Evolutionary conservation across 2,329 filamentous ascomycete genomes (phyloP).

Genomic region (Fusarium albosuccineum): DNA sequence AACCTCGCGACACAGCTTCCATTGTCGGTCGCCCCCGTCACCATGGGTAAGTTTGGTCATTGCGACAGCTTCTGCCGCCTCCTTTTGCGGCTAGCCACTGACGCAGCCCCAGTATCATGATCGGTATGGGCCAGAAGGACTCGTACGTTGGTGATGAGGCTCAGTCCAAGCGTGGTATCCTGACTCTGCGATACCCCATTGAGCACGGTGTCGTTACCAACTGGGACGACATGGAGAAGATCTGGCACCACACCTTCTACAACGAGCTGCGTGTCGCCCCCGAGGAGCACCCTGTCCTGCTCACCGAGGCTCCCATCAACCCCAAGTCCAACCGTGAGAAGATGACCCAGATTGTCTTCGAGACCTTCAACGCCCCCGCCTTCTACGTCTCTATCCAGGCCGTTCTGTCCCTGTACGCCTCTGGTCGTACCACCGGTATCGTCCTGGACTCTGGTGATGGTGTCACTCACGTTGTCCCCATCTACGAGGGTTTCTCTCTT

Average conservation of each 20-base stretch:
- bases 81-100: conserved; percentile 31
- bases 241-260: conserved; percentile 99
- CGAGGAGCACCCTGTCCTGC: conserved; percentile 99
- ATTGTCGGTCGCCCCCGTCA: conserved; percentile 99
- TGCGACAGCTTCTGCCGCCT: conserved; percentile 22
- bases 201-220: conserved; percentile 99
- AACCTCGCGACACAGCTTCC: conserved; percentile 75
- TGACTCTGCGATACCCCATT: conserved; percentile 99
- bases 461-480: conserved; percentile 99
- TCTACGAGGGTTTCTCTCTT: conserved; percentile 99
- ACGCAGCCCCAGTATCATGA: conserved; percentile 87
- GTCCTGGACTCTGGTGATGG: conserved; percentile 99
- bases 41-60: conserved; percentile 84
- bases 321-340: conserved; percentile 99
- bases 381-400: conserved; percentile 99
- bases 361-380: conserved; percentile 99
- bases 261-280: conserved; percentile 99
- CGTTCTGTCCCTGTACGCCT: conserved; percentile 98
- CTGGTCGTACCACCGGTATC: conserved; percentile 99
- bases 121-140: conserved; percentile 99
- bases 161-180: conserved; percentile 99
- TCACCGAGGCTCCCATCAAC: conserved; percentile 99
- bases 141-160: conserved; percentile 99
- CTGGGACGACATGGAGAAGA: conserved; percentile 99
- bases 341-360: conserved; percentile 99